phyloP scores from a whole-genome alignment of 2,329 filamentous ascomycete species.

The Paraphoma sp. region DNA sequence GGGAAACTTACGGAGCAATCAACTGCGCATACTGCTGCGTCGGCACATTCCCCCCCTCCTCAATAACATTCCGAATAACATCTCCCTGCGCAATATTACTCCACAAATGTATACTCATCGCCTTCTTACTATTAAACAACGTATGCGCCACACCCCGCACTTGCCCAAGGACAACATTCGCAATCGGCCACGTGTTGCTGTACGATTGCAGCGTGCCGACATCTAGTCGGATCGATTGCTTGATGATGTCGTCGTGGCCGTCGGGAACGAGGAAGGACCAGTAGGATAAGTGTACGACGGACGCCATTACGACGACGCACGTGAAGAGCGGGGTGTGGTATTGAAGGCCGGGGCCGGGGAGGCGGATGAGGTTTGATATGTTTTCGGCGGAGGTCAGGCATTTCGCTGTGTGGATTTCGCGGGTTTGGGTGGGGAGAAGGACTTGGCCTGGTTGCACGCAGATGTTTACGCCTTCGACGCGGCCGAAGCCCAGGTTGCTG shows the following conservation, averaged over 20 bases:
- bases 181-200: conserved; percentile 74
- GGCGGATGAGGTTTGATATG: conserved; percentile 75
- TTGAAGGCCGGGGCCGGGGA: conserved; percentile 70
- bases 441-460: conserved; percentile 66
- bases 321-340: conserved; percentile 66
- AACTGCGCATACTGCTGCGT: conserved; percentile 44
- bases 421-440: conserved; percentile 58
- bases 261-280: conserved; percentile 65
- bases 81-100: conserved; percentile 44
- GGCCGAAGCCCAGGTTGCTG: conserved; percentile 45
- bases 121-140: conserved; percentile 59
- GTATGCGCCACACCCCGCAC: conserved; percentile 81
- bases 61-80: conserved; percentile 42
- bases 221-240: conserved; percentile 79
- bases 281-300: conserved; percentile 64
- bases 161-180: conserved; percentile 72
- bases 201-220: conserved; percentile 76
- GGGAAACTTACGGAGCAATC: conserved; percentile 47
- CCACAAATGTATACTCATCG: conserved; percentile 49
- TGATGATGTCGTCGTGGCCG: conserved; percentile 69
- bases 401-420: conserved; percentile 76
- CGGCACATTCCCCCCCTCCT: conserved; percentile 39
- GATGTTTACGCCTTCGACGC: conserved; percentile 58
- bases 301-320: conserved; percentile 49
- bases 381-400: conserved; percentile 80